These are phyloP conservation scores for Staphylotrichum longicolle DNA, from an alignment of 495 filamentous ascomycete species.

Conservation along the genomic window DNA sequence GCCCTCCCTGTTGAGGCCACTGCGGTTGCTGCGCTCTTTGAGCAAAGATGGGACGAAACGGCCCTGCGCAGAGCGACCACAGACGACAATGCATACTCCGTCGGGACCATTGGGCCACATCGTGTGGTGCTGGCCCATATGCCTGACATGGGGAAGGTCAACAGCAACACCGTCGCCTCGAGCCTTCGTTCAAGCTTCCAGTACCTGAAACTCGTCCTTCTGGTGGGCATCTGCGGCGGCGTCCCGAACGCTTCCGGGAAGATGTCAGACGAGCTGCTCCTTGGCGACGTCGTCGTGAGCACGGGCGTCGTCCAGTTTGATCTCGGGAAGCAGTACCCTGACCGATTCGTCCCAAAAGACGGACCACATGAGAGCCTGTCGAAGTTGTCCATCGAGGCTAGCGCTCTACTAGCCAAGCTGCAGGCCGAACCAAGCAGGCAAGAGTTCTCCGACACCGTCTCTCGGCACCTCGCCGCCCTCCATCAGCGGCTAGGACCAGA, in stretches of 20 bases:
- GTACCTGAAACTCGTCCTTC: constrained; percentile 22
- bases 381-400: constrained; percentile 33
- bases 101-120: no score
- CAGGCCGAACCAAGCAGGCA: constrained; percentile 27
- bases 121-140: no score
- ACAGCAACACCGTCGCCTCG: constrained; percentile 31
- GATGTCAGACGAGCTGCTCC: constrained; percentile 24
- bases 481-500: background rate
- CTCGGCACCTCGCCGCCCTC: constrained; percentile 19
- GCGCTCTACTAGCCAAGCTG: constrained; percentile 31
- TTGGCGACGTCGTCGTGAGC: constrained; percentile 49
- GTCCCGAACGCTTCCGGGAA: constrained; percentile 16
- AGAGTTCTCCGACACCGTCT: constrained; percentile 21
- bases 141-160: constrained; percentile 36
- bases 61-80: no score
- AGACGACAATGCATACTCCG: no score
- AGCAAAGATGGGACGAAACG: no score
- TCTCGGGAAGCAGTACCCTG: constrained; percentile 36
- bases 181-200: constrained; percentile 34
- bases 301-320: constrained; percentile 35
- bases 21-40: no score
- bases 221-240: constrained; percentile 38
- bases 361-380: constrained; percentile 33
- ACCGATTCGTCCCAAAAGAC: constrained; percentile 35
- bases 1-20: no score